A percentile compares a stretch with the other conserved stretches of the same genome.
These are phyloP conservation scores for Petasospora rhodanensis DNA, from an alignment of 1,139 yeast genomes.

Conservation along the genomic window DNA sequence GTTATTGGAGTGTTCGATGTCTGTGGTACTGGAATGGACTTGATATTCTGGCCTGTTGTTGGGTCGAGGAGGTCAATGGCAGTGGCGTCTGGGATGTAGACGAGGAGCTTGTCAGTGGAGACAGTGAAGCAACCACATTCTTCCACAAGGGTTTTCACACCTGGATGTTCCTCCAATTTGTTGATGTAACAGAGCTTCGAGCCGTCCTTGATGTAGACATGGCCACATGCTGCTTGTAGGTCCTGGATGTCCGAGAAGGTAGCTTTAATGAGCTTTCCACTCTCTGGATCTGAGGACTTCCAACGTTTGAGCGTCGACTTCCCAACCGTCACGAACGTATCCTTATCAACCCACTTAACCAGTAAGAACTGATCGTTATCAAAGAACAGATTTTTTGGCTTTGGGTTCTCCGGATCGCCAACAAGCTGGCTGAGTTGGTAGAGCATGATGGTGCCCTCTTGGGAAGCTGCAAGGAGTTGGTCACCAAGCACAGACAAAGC, in stretches of 20 bases:
- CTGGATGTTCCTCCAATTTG: too few species aligned
- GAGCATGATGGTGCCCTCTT: slow-evolving; percentile 11
- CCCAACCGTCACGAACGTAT: slow-evolving; percentile 7
- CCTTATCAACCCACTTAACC: slow-evolving; percentile 10
- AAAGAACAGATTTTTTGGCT: slow-evolving; percentile 1
- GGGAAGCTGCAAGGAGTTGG: slow-evolving; percentile 9
- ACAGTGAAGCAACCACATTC: neutral
- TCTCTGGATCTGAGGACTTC: slow-evolving; percentile 1
- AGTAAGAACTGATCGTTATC: slow-evolving; percentile 1
- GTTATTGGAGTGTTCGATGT: too few species aligned
- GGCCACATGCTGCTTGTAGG: too few species aligned
- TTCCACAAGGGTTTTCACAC: too few species aligned
- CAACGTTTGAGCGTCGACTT: slow-evolving; percentile 5
- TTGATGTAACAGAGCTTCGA: too few species aligned
- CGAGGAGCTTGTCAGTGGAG: neutral
- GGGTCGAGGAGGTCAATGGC: too few species aligned
- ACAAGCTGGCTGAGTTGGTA: slow-evolving; percentile 9
- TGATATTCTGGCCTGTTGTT: too few species aligned
- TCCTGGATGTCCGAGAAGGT: too few species aligned
- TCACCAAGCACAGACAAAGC: slow-evolving; percentile 5
- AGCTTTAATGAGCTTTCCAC: too few species aligned
- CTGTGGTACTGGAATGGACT: too few species aligned
- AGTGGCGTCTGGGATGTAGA: neutral
- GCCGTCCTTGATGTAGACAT: too few species aligned
- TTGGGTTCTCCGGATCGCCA: neutral